Conservation (phyloP, 1,139 yeast species). For the Yamadazyma atmosphaerica region DNA sequence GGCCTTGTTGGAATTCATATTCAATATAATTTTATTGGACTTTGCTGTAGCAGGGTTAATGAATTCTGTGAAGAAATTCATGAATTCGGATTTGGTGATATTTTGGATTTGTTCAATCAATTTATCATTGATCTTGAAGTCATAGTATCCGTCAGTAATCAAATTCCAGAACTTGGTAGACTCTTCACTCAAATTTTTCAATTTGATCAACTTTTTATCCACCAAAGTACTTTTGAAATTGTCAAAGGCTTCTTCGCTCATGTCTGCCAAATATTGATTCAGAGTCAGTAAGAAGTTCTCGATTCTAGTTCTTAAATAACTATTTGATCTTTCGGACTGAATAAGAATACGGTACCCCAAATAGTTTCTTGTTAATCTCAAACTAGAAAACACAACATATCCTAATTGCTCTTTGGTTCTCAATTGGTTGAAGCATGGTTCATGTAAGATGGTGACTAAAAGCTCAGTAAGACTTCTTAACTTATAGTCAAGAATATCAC, state of each 20-base stretch:
- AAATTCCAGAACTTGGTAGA: conserved; percentile 62
- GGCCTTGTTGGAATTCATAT: conserved; percentile 63
- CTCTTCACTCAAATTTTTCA: conserved; percentile 80
- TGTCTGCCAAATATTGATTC: conserved; percentile 29
- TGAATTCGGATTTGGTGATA: conserved; percentile 58
- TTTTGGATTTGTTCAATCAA: conserved; percentile 58
- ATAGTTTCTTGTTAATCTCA: conserved; percentile 67
- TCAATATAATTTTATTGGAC: conserved; percentile 58
- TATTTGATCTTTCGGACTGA: conserved; percentile 81
- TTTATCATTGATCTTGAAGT: conserved; percentile 58
- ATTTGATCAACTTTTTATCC: conserved; percentile 64
- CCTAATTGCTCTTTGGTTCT: conserved; percentile 90
- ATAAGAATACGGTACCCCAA: conserved; percentile 77
- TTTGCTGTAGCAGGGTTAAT: conserved; percentile 30
- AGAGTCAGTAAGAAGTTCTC: conserved; percentile 56
- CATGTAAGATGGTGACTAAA: conserved; percentile 69
- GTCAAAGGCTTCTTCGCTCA: conserved; percentile 63
- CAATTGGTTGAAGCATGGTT: conserved; percentile 86
- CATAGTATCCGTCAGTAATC: conserved; percentile 74
- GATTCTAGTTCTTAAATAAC: conserved; percentile 75
- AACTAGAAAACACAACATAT: conserved; percentile 81
- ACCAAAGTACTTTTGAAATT: conserved; percentile 71
- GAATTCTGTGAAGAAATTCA: conserved; percentile 51
- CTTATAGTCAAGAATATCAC: conserved; percentile 37
- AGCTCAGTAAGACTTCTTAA: conserved; percentile 57